These are phyloP conservation scores for Alopecurus myosuroides DNA, from an alignment of 176 grass and related monocot genomes.

Conservation along the genomic window DNA sequence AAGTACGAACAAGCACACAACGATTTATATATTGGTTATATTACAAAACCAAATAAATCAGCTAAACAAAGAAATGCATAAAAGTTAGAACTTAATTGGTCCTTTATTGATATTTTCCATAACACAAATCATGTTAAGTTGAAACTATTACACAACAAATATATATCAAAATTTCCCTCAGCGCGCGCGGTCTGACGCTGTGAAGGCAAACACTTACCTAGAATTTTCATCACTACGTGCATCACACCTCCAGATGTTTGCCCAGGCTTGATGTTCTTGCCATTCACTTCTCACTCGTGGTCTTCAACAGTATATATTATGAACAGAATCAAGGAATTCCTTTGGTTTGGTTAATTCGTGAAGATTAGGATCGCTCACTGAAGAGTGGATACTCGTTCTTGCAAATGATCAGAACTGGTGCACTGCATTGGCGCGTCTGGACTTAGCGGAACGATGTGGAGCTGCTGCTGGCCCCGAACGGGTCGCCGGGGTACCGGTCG, in stretches of 20 bases:
- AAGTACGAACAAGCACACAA: not conserved
- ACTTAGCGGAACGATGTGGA: conserved; percentile 36
- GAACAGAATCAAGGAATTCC: conserved; percentile 16
- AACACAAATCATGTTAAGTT: conserved; percentile 18
- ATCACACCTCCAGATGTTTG: conserved; percentile 16
- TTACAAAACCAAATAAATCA: not conserved
- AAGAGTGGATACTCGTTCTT: not conserved
- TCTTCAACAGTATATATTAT: conserved; percentile 24
- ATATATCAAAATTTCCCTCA: not conserved
- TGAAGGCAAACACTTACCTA: conserved; percentile 40
- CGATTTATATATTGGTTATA: not conserved
- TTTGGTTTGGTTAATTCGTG: conserved; percentile 15
- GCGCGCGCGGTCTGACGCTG: not conserved
- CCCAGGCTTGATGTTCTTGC: not conserved
- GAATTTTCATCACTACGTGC: conserved; percentile 6
- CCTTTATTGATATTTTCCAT: conserved; percentile 28
- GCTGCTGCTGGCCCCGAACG: conserved; percentile 23
- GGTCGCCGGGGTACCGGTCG: conserved; percentile 52
- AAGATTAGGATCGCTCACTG: not conserved
- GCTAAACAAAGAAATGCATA: not conserved
- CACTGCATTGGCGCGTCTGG: not conserved
- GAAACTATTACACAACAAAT: conserved; percentile 39
- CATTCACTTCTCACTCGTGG: not conserved
- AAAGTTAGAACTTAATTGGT: not conserved
- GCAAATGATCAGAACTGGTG: not conserved